phyloP scores from a whole-genome alignment of 257 asterid genomes.

The Dorcoceras hygrometricum region DNA sequence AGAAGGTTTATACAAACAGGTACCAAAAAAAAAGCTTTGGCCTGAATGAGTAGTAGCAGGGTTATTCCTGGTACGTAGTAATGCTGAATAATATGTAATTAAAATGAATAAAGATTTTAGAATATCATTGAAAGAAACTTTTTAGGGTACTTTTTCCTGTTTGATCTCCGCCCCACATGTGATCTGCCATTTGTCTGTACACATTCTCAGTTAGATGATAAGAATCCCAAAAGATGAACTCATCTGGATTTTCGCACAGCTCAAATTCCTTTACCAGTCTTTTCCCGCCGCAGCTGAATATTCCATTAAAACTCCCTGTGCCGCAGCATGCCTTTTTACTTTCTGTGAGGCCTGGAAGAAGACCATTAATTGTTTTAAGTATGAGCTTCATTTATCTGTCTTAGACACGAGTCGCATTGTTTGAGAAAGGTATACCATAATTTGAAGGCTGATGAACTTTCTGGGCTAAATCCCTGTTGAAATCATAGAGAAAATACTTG shows the following conservation, averaged over 20 bases:
- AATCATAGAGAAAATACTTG: conserved; percentile 50
- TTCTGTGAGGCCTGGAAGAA: conserved; percentile 48
- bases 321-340: conserved; percentile 58
- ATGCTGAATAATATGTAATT: no score
- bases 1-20: no score
- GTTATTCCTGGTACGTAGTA: no score
- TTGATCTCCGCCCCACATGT: conserved; percentile 39
- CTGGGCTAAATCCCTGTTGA: conserved; percentile 33
- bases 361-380: no score
- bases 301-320: conserved; percentile 44
- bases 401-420: not conserved
- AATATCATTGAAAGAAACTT: conserved; percentile 31
- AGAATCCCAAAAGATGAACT: conserved; percentile 50
- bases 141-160: conserved; percentile 31
- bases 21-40: no score
- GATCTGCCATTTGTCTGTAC: conserved; percentile 35
- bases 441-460: conserved; percentile 38
- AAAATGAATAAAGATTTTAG: conserved; percentile 12
- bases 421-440: conserved; percentile 36
- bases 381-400: not conserved
- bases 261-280: conserved; percentile 34
- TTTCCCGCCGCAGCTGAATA: conserved; percentile 52
- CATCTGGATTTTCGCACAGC: conserved; percentile 39
- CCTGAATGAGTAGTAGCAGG: no score
- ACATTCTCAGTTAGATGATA: conserved; percentile 45